These are phyloP conservation scores for Lineolata rhizophorae DNA, from an alignment of 495 filamentous ascomycete genomes.

Conservation along the genomic window DNA sequence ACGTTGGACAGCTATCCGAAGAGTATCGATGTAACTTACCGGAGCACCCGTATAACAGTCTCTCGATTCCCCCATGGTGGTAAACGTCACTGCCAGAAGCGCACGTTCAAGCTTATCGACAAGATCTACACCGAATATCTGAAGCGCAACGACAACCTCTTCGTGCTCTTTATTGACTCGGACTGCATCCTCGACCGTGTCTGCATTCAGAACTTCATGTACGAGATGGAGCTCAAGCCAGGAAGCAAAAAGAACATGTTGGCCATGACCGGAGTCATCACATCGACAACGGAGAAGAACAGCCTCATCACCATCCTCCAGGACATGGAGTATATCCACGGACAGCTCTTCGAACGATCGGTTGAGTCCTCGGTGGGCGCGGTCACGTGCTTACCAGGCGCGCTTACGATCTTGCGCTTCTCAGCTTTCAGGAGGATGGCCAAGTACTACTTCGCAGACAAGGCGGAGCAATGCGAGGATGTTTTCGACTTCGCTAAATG, in stretches of 20 bases:
- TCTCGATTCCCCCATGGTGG: slow-evolving; percentile 88
- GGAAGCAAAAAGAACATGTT: slow-evolving; percentile 86
- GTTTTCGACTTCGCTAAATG: slow-evolving; percentile 93
- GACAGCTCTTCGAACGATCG: slow-evolving; percentile 88
- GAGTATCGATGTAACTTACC: slow-evolving; percentile 79
- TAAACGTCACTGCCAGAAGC: slow-evolving; percentile 84
- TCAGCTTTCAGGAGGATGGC: slow-evolving; percentile 95
- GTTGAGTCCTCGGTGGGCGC: slow-evolving; percentile 91
- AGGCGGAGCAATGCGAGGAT: slow-evolving; percentile 88
- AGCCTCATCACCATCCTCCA: slow-evolving; percentile 80
- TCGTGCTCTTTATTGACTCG: slow-evolving; percentile 94
- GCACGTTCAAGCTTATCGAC: slow-evolving; percentile 86
- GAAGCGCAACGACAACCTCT: slow-evolving; percentile 74
- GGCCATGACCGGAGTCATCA: slow-evolving; percentile 97
- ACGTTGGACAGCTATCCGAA: slow-evolving; percentile 58
- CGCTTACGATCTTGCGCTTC: slow-evolving; percentile 84
- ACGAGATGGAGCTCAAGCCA: slow-evolving; percentile 96
- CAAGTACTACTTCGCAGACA: slow-evolving; percentile 97
- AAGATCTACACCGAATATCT: slow-evolving; percentile 81
- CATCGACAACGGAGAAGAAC: slow-evolving; percentile 76
- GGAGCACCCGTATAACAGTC: slow-evolving; percentile 64
- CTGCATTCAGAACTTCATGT: slow-evolving; percentile 95
- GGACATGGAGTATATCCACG: slow-evolving; percentile 97
- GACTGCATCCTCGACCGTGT: slow-evolving; percentile 88
- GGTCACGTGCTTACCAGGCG: slow-evolving; percentile 87